Percentiles rank a stretch among this genome's conserved stretches.
These are phyloP conservation scores for Peronospora tabacina DNA, from an alignment of 352 stramenopile genomes.

Conservation along the genomic window DNA sequence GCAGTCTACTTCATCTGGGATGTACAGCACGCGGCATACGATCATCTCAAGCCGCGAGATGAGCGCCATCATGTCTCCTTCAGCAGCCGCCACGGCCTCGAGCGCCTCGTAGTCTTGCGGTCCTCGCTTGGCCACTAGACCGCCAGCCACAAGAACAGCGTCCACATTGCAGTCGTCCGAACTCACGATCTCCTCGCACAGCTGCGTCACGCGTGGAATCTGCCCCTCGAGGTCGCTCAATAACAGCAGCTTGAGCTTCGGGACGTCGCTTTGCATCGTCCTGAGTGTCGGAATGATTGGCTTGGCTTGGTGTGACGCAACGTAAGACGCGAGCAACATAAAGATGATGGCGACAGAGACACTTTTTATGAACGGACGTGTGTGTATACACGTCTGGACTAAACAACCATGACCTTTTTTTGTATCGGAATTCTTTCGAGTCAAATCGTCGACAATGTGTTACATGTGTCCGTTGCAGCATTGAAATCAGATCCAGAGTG, in stretches of 20 bases:
- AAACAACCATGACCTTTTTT: too few relatives aligned
- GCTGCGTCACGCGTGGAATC: conserved; percentile 58
- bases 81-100: conserved; percentile 56
- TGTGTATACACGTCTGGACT: too few relatives aligned
- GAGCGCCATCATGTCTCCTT: conserved; percentile 86
- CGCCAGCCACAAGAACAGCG: conserved; percentile 69
- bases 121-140: conserved; percentile 41
- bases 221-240: conserved; percentile 62
- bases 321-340: conserved; percentile 13
- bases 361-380: too few relatives aligned
- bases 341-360: not conserved
- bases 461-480: not conserved
- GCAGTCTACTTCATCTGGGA: conserved; percentile 47
- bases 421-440: too few relatives aligned
- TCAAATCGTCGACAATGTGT: not conserved
- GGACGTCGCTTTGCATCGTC: conserved; percentile 16
- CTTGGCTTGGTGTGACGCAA: conserved; percentile 1
- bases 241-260: conserved; percentile 63
- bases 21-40: conserved; percentile 79
- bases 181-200: conserved; percentile 70
- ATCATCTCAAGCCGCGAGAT: conserved; percentile 84
- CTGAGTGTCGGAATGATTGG: not conserved
- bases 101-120: conserved; percentile 44
- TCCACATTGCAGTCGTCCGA: conserved; percentile 57
- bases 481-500: not conserved